Base-by-base conservation (phyloP, 2,329 filamentous ascomycete genomes). In the Cladosporium sp. region DNA sequence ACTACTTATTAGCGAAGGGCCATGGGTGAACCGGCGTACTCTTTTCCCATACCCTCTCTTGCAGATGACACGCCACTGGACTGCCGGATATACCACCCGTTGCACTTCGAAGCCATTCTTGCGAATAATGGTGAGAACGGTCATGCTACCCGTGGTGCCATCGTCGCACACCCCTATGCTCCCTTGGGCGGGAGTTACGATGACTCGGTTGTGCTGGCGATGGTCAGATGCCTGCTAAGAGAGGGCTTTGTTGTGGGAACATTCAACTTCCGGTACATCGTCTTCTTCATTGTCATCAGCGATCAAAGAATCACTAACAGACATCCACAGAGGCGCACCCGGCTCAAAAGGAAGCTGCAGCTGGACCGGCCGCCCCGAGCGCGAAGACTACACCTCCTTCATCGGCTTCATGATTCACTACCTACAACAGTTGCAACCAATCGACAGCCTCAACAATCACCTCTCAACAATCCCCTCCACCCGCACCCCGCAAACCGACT, bases 161-260 rank as follows among this genome's bases (percentile, higher is more conserved):
- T 95, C 3, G 73, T 97, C 37, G 91, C 91, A 10, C 93, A 97
- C 68, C 92, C 93, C 0, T 97, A 97, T 66, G 89, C 89, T 33
- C 85, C 89, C 0, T 74, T 97, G 48, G 93, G 93, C 4, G 93
- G 92, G 4, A 84, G 76, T 68, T 93, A 84, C 65, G 88, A 97
- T 66, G 91, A 97, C 66, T 79, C 81, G 0, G 77, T 95, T 0
- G 85, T 97, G 1, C 76, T 81, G n/a, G 74, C 82, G 8, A 71
- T 87, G 2, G 82, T 80, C 0, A 73, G 74, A 2, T 70, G 85
- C 54, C 74, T 95, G 43, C 68, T 95, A n/a, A 73, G 77, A 4
- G 72, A 77, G 49, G 88, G 87, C 1, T 95, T 82, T 63, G 67
- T 95, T 1, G 86, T 96, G 2, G 85, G 80, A 7, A 95, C 89